Evolutionary conservation across 2,329 filamentous ascomycete genomes (phyloP), one percentile per base, ranked within the genome.

Genomic region (Paramyrothecium roridum): DNA sequence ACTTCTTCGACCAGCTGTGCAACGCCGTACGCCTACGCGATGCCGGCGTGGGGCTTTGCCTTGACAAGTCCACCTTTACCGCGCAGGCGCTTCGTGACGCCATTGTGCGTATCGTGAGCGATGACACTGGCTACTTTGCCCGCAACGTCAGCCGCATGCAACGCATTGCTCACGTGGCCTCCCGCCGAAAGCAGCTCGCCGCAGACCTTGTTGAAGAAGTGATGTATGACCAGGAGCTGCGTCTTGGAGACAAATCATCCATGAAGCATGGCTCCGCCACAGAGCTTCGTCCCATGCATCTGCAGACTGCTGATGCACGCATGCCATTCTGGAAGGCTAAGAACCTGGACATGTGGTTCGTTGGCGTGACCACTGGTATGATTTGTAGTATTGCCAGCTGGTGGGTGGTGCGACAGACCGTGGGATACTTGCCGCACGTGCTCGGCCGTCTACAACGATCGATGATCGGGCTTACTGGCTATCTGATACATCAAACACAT

Each of bases 131-230:
- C 1, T 49, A 48, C 2, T 66, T 72, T 45, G 50, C 53, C 3
- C 64, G 59, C n/a, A 73, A 77, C 47, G 65, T 70, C 1, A 58
- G 61, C 10, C 68, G 76, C 0, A 65, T 78, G 66, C 62, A 67
- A 56, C 67, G 67, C 11, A 75, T 79, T 22, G 73, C 75, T 4
- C 63, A 57, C 12, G 58, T 76, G 1, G 70, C 73, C 22, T 62
- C 70, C 0, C 63, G 68, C 4, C 65, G 69, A 12, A 77, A 76
- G 58, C 46, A 76, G 4, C 59, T 68, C 4, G 74, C 69, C 0
- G 73, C 70, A 0, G 73, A 76, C 51, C 62, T 77, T 6, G 61
- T 77, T 8, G 76, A 77, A 53, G 75, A 78, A 57, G 58, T 76
- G 13, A 63, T 77, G 57, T 66, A 68, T 23, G 75, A 77, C 48